Base-by-base conservation (phyloP, 2,329 filamentous ascomycete species). In the Fusarium devonianum region DNA sequence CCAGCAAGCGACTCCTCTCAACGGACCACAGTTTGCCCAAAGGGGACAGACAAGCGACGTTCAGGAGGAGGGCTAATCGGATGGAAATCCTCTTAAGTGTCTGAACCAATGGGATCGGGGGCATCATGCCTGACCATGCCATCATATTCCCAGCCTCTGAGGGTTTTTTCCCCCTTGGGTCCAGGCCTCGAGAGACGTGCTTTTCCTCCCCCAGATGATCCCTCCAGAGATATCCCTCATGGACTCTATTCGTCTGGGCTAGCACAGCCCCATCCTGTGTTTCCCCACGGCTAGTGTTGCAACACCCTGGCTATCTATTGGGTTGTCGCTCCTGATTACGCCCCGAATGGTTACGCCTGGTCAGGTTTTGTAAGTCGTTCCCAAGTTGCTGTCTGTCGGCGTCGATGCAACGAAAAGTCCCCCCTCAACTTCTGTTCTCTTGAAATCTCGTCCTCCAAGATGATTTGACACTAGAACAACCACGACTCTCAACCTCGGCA, bases 111-210 rank as follows among this genome's bases (percentile, higher is more conserved):
- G 33, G 29, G 25, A 37, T 12, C 16, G n/a, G 32, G 7, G 17
- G 12, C 18, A 40, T 53, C 22, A 4, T 7, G 23, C 39, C 43
- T 49, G 53, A 46, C 49, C 53, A 46, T 42, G 38, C 22, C 29
- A 34, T 45, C 16, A 29, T 13, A n/a, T 25, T 25, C 22, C 22
- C 22, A 10, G 22, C 7, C 22, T 25, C 22, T 11, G 7, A 11
- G 12, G 9, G 22, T 10, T 25, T 25, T 11, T 25, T 25, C 23
- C 23, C 23, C 23, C 23, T 12, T 10, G 23, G 22, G n/a, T 37
- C 34, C 21, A 37, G 34, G 26, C 30, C 32, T n/a, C n/a, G n/a
- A n/a, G n/a, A n/a, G n/a, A n/a, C n/a, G n/a, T n/a, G n/a, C n/a
- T n/a, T 33, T 19, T 33, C 14, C 11, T 14, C 23, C 32, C 39